Conservation (phyloP, 2,329 filamentous ascomycete genomes). For the Exserohilum rostratum region DNA sequence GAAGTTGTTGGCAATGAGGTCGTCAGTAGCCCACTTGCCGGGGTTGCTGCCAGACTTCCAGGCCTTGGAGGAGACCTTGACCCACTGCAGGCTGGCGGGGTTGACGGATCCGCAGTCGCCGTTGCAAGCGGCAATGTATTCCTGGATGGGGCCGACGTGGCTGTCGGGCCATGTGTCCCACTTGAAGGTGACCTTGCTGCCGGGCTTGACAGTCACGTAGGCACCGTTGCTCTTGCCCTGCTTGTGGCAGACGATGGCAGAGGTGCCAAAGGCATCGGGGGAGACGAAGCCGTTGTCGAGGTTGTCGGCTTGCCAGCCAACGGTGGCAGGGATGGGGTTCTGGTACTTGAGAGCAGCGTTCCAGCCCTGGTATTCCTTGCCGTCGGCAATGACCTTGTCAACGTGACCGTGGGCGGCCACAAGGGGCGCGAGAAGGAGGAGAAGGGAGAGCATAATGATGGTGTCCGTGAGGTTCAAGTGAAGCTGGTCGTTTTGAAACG, state of each 20-base stretch:
- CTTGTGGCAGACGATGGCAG: conserved; percentile 49
- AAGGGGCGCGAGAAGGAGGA: conserved; percentile 28
- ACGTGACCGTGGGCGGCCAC: conserved; percentile 43
- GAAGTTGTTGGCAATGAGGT: conserved; percentile 52
- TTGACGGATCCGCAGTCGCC: conserved; percentile 33
- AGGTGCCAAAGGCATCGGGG: conserved; percentile 30
- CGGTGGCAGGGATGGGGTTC: conserved; percentile 36
- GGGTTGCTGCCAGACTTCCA: conserved; percentile 34
- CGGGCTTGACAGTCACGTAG: conserved; percentile 42
- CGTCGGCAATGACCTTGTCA: conserved; percentile 34
- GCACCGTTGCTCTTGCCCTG: conserved; percentile 36
- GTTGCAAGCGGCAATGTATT: conserved; percentile 44
- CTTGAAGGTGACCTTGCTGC: conserved; percentile 39
- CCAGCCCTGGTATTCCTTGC: conserved; percentile 39
- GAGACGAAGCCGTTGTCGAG: conserved; percentile 47
- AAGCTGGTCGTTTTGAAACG: neutral
- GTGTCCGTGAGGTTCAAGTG: neutral
- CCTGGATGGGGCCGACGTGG: conserved; percentile 44
- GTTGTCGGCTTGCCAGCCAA: conserved; percentile 45
- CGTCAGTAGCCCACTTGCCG: conserved; percentile 45
- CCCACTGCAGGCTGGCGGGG: conserved; percentile 34
- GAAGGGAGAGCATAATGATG: conserved; percentile 18
- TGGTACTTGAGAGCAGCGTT: conserved; percentile 40
- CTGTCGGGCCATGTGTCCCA: conserved; percentile 36
- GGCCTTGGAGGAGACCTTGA: conserved; percentile 38